phyloP scores from a whole-genome alignment of 2,329 filamentous ascomycete species.

The Penicillium sp. region DNA sequence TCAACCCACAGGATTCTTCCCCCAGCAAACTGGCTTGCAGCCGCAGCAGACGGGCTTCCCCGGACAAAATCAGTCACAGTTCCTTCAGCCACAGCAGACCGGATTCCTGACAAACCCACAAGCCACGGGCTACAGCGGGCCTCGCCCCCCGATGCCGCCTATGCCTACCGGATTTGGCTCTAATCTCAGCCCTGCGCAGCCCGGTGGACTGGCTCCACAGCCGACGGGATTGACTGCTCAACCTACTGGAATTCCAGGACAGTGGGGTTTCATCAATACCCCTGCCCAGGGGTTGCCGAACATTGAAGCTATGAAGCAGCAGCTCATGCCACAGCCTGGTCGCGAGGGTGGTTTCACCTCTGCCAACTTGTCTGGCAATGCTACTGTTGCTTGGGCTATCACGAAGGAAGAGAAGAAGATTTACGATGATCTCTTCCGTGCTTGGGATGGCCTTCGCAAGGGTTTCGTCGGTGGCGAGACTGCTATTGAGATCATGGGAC shows the following conservation, averaged over 20 bases:
- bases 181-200: slow-evolving; percentile 61
- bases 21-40: slow-evolving; percentile 70
- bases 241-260: slow-evolving; percentile 86
- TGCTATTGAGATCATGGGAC: slow-evolving; percentile 95
- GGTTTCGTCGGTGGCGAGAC: slow-evolving; percentile 90
- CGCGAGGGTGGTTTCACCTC: slow-evolving; percentile 86
- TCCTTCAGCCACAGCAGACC: slow-evolving; percentile 68
- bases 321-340: slow-evolving; percentile 96
- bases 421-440: slow-evolving; percentile 91
- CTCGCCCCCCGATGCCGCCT: slow-evolving; percentile 74
- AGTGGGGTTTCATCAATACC: slow-evolving; percentile 98
- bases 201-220: slow-evolving; percentile 80
- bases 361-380: slow-evolving; percentile 85
- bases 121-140: slow-evolving; percentile 76
- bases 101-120: slow-evolving; percentile 73
- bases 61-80: slow-evolving; percentile 50
- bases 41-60: slow-evolving; percentile 53
- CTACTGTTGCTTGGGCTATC: slow-evolving; percentile 96
- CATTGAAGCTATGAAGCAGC: slow-evolving; percentile 85
- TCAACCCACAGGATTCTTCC: slow-evolving; percentile 52
- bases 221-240: slow-evolving; percentile 90
- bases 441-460: slow-evolving; percentile 93
- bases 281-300: slow-evolving; percentile 88
- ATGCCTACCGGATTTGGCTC: slow-evolving; percentile 76
- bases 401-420: slow-evolving; percentile 98